phyloP scores from a whole-genome alignment of 1,284 basidiomycete species.

The Singerocomus rubriflavus region DNA sequence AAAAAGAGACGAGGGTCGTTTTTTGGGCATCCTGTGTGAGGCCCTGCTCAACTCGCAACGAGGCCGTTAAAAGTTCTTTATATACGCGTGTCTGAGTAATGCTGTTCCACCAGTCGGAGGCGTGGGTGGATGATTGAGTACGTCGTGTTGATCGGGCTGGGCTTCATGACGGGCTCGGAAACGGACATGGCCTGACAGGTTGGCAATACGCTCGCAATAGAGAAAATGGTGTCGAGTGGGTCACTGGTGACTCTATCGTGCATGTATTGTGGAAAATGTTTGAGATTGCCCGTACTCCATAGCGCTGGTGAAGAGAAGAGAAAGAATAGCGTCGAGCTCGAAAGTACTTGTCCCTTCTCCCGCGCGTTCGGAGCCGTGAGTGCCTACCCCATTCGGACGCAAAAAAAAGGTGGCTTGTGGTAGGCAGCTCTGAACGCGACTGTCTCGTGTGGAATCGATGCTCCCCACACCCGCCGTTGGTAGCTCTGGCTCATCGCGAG shows the following conservation, averaged over 20 bases:
- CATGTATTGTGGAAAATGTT: background rate
- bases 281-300: no score
- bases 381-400: no score
- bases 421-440: no score
- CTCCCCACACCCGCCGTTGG: conserved; percentile 27
- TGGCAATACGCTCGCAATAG: background rate
- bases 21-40: background rate
- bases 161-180: conserved; percentile 4
- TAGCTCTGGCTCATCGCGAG: conserved; percentile 15
- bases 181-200: background rate
- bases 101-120: conserved; percentile 10
- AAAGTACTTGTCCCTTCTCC: no score
- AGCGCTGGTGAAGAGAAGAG: no score
- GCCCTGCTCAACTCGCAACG: background rate
- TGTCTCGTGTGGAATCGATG: conserved; percentile 17
- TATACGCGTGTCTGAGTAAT: conserved; percentile 11
- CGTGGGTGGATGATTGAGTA: conserved; percentile 17
- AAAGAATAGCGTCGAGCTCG: no score
- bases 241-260: conserved; percentile 3
- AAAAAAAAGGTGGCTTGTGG: no score
- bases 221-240: conserved; percentile 13
- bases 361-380: no score
- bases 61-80: conserved; percentile 3
- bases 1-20: background rate
- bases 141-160: conserved; percentile 14